Percentiles rank a stretch among this genome's conserved stretches.
Evolutionary conservation across 2,329 filamentous ascomycete species (phyloP).

Genomic region (Fusarium solani-melongenae): DNA sequence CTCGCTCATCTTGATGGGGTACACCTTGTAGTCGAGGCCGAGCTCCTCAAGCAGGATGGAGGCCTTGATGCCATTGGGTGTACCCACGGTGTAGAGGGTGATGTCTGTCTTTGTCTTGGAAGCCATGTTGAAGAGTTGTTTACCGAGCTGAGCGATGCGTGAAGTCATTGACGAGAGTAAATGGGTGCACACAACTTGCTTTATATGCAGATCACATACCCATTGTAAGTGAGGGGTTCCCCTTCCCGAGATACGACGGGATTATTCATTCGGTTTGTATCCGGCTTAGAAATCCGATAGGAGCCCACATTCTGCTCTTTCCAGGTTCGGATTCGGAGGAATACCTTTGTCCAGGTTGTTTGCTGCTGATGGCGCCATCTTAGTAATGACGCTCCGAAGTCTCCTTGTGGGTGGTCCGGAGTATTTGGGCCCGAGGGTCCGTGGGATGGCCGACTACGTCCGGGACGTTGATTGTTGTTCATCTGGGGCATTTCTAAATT

Average conservation of each 20-base stretch:
- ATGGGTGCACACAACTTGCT: not conserved
- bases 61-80: conserved; percentile 91
- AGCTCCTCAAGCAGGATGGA: conserved; percentile 90
- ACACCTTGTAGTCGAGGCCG: conserved; percentile 80
- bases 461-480: not conserved
- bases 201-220: not conserved
- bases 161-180: conserved; percentile 33
- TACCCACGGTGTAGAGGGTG: conserved; percentile 83
- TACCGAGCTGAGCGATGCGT: conserved; percentile 40
- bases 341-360: not conserved
- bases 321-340: not conserved
- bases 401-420: not conserved
- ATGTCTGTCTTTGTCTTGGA: conserved; percentile 66
- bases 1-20: conserved; percentile 76
- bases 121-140: conserved; percentile 45
- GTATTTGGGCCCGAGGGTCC: not conserved
- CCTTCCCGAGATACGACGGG: not conserved
- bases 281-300: not conserved
- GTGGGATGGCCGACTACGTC: not conserved
- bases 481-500: not conserved
- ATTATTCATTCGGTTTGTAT: not conserved
- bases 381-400: conserved; percentile 4
- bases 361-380: not conserved
- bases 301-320: not conserved
- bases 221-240: not conserved